These are phyloP conservation scores for Lactarius hengduanensis DNA, from an alignment of 768 basidiomycete genomes.

Conservation along the genomic window DNA sequence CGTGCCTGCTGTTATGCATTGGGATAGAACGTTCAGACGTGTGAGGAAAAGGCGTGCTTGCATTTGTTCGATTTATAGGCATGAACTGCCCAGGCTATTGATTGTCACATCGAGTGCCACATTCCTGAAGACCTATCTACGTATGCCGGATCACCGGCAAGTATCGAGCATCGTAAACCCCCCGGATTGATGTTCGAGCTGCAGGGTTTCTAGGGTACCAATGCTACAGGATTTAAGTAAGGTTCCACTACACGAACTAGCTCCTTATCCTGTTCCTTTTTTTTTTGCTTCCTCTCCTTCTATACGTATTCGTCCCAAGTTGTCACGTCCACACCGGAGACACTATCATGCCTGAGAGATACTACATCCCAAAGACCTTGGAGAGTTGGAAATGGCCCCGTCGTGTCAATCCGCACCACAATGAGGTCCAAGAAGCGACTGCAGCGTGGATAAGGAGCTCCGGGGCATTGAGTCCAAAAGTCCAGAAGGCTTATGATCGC, in stretches of 20 bases:
- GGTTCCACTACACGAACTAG: background rate
- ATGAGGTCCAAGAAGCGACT: conserved; percentile 16
- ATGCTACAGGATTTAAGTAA: too few relatives aligned
- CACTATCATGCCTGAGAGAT: background rate
- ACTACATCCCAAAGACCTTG: conserved; percentile 12
- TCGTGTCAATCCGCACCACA: conserved; percentile 24
- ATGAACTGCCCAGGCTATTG: too few relatives aligned
- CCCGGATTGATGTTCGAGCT: too few relatives aligned
- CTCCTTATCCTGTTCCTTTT: background rate
- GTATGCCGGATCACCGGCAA: too few relatives aligned
- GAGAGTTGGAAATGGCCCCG: conserved; percentile 29
- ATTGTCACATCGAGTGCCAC: too few relatives aligned
- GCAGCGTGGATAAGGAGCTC: conserved; percentile 22
- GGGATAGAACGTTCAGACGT: too few relatives aligned
- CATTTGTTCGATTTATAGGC: too few relatives aligned
- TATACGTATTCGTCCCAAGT: background rate
- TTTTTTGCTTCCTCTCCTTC: background rate
- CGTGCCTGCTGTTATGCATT: too few relatives aligned
- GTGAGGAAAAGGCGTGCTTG: too few relatives aligned
- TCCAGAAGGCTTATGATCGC: conserved; percentile 11
- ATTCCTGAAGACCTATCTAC: too few relatives aligned
- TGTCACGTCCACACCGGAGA: background rate
- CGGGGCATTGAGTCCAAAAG: conserved; percentile 14
- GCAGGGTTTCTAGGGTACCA: too few relatives aligned
- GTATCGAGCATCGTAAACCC: too few relatives aligned